A percentile compares a stretch with the other conserved stretches of the same genome.
phyloP scores from a whole-genome alignment of 2,329 filamentous ascomycete species.

The Fusarium nematophilum region DNA sequence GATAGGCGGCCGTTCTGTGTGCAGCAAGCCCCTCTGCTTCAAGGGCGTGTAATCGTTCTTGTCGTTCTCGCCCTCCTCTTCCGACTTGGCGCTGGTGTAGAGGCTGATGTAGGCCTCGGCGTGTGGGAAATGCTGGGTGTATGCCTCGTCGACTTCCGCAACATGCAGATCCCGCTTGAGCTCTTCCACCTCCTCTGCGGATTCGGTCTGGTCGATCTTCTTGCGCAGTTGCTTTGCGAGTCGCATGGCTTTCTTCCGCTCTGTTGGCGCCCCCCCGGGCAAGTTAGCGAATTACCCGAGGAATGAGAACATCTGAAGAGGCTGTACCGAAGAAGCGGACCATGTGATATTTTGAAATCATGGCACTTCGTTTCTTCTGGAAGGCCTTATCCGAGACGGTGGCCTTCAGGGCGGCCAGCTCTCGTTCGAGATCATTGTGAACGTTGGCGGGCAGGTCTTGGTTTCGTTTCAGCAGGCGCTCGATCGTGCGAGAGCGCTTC shows the following conservation, averaged over 20 bases:
- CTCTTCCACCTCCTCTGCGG: slow-evolving; percentile 61
- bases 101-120: slow-evolving; percentile 76
- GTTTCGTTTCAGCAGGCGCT: slow-evolving; percentile 71
- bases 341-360: slow-evolving; percentile 86
- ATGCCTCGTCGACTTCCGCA: slow-evolving; percentile 79
- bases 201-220: slow-evolving; percentile 63
- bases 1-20: slow-evolving; percentile 67
- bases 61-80: slow-evolving; percentile 51
- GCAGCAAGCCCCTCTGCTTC: slow-evolving; percentile 57
- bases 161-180: slow-evolving; percentile 71
- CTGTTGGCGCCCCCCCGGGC: slow-evolving; percentile 52
- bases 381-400: slow-evolving; percentile 70
- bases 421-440: slow-evolving; percentile 76
- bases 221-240: slow-evolving; percentile 73
- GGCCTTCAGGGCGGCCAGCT: slow-evolving; percentile 73
- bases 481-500: slow-evolving; percentile 77
- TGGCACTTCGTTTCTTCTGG: slow-evolving; percentile 72
- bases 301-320: neutral
- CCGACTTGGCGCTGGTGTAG: slow-evolving; percentile 57
- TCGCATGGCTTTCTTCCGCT: slow-evolving; percentile 78
- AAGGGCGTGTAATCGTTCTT: slow-evolving; percentile 48
- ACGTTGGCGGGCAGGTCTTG: slow-evolving; percentile 75
- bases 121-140: slow-evolving; percentile 78
- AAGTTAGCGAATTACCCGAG: slow-evolving; percentile 16
- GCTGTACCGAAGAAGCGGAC: slow-evolving; percentile 82